phyloP scores from a whole-genome alignment of 2,329 filamentous ascomycete genomes.

The Claviceps paspali region DNA sequence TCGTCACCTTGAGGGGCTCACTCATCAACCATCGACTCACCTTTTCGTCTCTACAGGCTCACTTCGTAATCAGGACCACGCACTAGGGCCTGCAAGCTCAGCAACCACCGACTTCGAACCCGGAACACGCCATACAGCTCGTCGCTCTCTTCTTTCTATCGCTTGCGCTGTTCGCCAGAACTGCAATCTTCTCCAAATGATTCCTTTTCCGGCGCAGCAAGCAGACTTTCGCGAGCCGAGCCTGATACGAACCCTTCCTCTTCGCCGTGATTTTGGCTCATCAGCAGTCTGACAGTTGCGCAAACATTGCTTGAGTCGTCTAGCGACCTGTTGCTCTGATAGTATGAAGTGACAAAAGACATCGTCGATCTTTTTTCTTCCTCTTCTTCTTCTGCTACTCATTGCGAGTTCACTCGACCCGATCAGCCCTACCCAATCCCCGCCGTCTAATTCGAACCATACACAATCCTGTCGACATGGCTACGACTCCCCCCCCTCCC shows the following conservation, averaged over 20 bases:
- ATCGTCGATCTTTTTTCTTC: slow-evolving; percentile 10
- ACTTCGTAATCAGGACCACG: slow-evolving; percentile 1
- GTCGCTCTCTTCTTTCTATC: background rate
- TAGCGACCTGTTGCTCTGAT: slow-evolving; percentile 14
- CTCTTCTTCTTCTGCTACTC: slow-evolving; percentile 1
- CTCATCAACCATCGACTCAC: slow-evolving; percentile 6
- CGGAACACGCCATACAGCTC: background rate
- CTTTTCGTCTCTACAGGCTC: slow-evolving; percentile 6
- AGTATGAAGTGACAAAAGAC: slow-evolving; percentile 19
- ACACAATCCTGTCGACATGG: slow-evolving; percentile 2
- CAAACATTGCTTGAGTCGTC: background rate
- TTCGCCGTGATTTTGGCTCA: slow-evolving; percentile 16
- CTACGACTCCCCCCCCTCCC: slow-evolving; percentile 10
- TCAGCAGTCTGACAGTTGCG: slow-evolving; percentile 18
- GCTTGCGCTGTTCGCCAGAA: slow-evolving; percentile 7
- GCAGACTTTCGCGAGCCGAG: slow-evolving; percentile 22
- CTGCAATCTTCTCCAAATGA: slow-evolving; percentile 20
- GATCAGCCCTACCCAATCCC: background rate
- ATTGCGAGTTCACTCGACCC: background rate
- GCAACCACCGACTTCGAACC: background rate
- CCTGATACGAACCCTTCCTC: slow-evolving; percentile 15
- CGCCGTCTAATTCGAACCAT: slow-evolving; percentile 4
- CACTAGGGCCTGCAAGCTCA: background rate
- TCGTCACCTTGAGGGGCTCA: slow-evolving; percentile 10
- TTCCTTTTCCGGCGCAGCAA: slow-evolving; percentile 18